These are phyloP conservation scores for Protomyces inundatus DNA, from an alignment of 1,139 yeast species.

Conservation along the genomic window DNA sequence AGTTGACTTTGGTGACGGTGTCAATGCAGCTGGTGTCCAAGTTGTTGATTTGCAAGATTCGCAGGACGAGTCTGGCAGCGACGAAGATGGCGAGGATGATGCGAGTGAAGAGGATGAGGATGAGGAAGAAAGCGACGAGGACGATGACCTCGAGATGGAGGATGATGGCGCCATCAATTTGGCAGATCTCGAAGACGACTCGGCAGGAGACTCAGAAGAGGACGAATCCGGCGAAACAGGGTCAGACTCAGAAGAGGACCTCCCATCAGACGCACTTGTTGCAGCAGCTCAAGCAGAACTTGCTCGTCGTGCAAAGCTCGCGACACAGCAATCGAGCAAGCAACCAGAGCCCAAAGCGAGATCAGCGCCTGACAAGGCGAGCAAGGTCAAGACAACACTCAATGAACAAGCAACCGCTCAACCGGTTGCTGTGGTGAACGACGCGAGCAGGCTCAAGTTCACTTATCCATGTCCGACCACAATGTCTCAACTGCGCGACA, in stretches of 20 bases:
- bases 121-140: not conserved
- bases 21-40: constrained; percentile 12
- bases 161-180: constrained; percentile 1
- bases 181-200: constrained; percentile 38
- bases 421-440: constrained; percentile 9
- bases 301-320: constrained; percentile 2
- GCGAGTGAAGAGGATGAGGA: constrained; percentile 33
- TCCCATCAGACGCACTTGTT: constrained; percentile 9
- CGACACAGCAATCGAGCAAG: not conserved
- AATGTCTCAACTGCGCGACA: constrained; percentile 48
- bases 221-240: constrained; percentile 15
- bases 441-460: constrained; percentile 32
- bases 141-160: not conserved
- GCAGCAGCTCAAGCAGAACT: constrained; percentile 21
- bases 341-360: not conserved
- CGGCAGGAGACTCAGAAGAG: constrained; percentile 33
- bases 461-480: constrained; percentile 53
- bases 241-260: constrained; percentile 5
- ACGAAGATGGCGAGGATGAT: constrained; percentile 24
- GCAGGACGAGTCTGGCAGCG: constrained; percentile 30
- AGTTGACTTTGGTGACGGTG: constrained; percentile 21
- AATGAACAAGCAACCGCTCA: not conserved
- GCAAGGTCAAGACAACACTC: not conserved
- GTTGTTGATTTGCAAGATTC: constrained; percentile 3
- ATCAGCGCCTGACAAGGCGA: not conserved